Base-by-base conservation (phyloP, 257 asterid genomes). In the Nicotiana attenuata region DNA sequence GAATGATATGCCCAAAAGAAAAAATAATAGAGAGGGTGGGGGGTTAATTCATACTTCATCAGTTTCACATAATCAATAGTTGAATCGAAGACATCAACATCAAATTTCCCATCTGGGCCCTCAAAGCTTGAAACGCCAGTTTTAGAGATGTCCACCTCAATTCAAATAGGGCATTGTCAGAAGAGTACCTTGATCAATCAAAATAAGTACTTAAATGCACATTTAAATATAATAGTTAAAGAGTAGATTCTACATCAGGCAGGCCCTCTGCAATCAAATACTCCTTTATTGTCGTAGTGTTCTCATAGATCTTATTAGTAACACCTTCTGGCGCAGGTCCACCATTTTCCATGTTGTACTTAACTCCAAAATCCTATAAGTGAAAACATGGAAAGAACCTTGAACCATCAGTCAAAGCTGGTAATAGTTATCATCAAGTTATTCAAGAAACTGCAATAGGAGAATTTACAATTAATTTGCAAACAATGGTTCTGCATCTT, bases 341-440 rank as follows among this genome's bases (percentile, higher is more conserved):
- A 82, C 99, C 99, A 87, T 95, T 95, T 88, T 91, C 98, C 98
- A 95, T 95, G 92, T 93, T 95, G 92, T 95, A 95, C 84, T 95
- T 95, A 82, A 95, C 92, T 85, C 98, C 99, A 85, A 95, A 95
- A 82, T 95, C 99, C 99, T 95, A 89, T 29, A n/a, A 57, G 68
- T 26, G 59, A 80, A 60, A 20, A 60, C 16, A 8, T 60, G 38
- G 45, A 35, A 35, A 73, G 78, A 73, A 47, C 15, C 61, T 73
- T 20, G 47, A 73, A n/a, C 22, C 78, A 22, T 73, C 57, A 41
- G 57, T 59, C 47, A 73, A 16, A 73, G 24, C 22, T 47, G n/a
- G 50, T 33, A 35, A 35, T 35, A 35, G 45, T 35, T 35, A 35
- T 35, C 45, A 35, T 35, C 45, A 35, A 35, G 45, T 7, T 35